A percentile compares a stretch with the other conserved stretches of the same genome.
phyloP scores from a whole-genome alignment of 371 early-diverging fungal species.

The Parasitella parasitica region DNA sequence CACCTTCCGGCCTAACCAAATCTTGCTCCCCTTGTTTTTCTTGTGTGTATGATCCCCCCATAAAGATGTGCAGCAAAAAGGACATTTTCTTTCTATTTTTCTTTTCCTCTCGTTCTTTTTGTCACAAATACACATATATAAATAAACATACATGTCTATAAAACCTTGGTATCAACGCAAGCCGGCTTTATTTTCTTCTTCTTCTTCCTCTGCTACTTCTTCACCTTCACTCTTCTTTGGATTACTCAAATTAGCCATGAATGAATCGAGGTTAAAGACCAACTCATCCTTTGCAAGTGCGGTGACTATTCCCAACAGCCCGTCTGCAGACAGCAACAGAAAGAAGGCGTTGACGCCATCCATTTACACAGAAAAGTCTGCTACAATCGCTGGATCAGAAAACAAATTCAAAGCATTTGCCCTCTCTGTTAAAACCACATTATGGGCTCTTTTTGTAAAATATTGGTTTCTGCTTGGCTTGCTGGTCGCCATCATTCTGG shows the following conservation, averaged over 20 bases:
- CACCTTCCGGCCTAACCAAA: not conserved
- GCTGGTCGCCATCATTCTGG: slow-evolving; percentile 53
- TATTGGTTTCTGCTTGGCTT: slow-evolving; percentile 56
- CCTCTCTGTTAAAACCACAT: slow-evolving; percentile 8
- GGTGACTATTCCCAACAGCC: slow-evolving; percentile 12
- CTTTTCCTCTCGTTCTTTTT: slow-evolving; percentile 16
- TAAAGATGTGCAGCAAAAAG: slow-evolving; percentile 5
- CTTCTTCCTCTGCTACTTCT: slow-evolving; percentile 10
- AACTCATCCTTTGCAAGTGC: slow-evolving; percentile 25
- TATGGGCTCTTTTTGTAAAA: slow-evolving; percentile 19
- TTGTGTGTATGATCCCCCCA: not conserved
- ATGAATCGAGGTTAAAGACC: slow-evolving; percentile 28
- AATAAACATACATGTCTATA: slow-evolving; percentile 19
- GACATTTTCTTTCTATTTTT: slow-evolving; percentile 9
- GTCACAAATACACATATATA: slow-evolving; percentile 6
- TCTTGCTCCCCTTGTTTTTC: not conserved
- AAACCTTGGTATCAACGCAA: slow-evolving; percentile 13
- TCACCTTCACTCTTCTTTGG: slow-evolving; percentile 28
- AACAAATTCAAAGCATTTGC: slow-evolving; percentile 31
- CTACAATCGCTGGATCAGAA: slow-evolving; percentile 10
- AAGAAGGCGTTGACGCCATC: slow-evolving; percentile 12
- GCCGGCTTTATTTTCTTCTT: not conserved
- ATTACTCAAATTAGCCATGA: slow-evolving; percentile 26
- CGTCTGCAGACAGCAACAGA: not conserved
- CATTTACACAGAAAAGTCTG: slow-evolving; percentile 19